Evolutionary conservation across 1,284 basidiomycete species (phyloP), one percentile per base, ranked within the genome.

Genomic region (Pseudozyma flocculosa): DNA sequence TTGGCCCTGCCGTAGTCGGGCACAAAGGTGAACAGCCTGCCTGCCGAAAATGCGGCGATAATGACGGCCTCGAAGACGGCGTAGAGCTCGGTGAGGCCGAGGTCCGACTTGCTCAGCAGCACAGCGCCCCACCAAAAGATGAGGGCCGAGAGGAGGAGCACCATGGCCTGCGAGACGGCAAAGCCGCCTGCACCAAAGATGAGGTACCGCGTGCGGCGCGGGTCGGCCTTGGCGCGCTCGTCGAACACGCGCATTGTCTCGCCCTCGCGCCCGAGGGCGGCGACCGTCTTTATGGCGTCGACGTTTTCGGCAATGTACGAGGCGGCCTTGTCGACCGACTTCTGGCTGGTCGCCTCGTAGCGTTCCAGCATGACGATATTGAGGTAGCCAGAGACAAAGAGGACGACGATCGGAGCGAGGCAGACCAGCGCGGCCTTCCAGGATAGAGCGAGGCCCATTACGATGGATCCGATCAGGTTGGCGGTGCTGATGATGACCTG

Each of bases 301-400:
- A 80, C 77, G 14, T 78, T 66, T 48, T 82, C 80, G n/a, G 74
- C 67, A 13, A 81, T 73, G 48, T 76, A 80, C 1, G 73, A 54
- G 5, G 73, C 64, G 1, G 73, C 74, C 14, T 58, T 54, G 26
- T 73, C 67, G 4, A 73, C 55, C 13, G 72, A 70, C 39, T 72
- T 61, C 47, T 78, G 61, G 1, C 64, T 69, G 19, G 74, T 67
- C 19, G 65, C 55, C 39, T 79, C 78, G 39, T 66, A 70, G 24
- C 72, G 72, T 40, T 75, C 70, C 18, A 75, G 68, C 39, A 74
- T 64, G 37, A 65, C 55, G n/a, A 75, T 71, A 50, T 81, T 80
- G 60, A 78, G 46, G 40, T 49, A 73, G 24, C 68, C 67, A 9
- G 62, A 54, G 18, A 68, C 41, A 32, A 75, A 45, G 24, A 78